Base-by-base conservation (phyloP, 2,329 filamentous ascomycete genomes). In the Fusarium sp. region DNA sequence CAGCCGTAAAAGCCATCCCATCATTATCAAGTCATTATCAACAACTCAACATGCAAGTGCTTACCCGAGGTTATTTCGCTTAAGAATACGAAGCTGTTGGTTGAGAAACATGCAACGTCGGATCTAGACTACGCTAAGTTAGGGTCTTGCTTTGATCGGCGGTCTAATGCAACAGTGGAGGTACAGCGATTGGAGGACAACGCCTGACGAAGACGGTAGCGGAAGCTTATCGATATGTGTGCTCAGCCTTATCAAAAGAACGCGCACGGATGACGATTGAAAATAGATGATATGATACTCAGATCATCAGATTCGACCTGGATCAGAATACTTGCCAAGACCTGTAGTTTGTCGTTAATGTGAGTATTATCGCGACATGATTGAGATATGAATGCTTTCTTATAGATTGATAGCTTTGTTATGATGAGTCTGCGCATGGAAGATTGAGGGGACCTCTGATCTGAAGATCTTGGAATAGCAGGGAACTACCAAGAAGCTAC, bases 1-100 rank as follows among this genome's bases (percentile, higher is more conserved):
- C 16, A 13, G 16, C 8, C 1, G 18, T 13, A 12, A 2, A 2
- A 20, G 3, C n/a, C 6, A 9, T 6, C 44, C 2, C 4, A 6
- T 46, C 44, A 46, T 18, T 18, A 15, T n/a, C 18, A 46, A 29
- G 25, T 46, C 25, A 46, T 46, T 11, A 1, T 13, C 6, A 8
- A 18, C 1, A 45, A 13, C 7, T 8, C 24, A 2, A 13, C 3
- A 27, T 13, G 15, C 13, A 20, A 40, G 38, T n/a, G 38, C 6
- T 29, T 29, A 29, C 24, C 24, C 24, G 24, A 25, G 24, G 6
- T 25, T 25, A 25, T 25, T 25, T 25, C 24, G 24, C 24, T 25
- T 25, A 25, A 25, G 24, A 25, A 25, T 25, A 25, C 24, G 24
- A 25, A 25, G 24, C 24, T 25, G 24, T 25, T 25, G 24, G 24